A percentile compares a stretch with the other conserved stretches of the same genome.
phyloP scores from a whole-genome alignment of 1,284 basidiomycete species.

The Wallemia mellicola region DNA sequence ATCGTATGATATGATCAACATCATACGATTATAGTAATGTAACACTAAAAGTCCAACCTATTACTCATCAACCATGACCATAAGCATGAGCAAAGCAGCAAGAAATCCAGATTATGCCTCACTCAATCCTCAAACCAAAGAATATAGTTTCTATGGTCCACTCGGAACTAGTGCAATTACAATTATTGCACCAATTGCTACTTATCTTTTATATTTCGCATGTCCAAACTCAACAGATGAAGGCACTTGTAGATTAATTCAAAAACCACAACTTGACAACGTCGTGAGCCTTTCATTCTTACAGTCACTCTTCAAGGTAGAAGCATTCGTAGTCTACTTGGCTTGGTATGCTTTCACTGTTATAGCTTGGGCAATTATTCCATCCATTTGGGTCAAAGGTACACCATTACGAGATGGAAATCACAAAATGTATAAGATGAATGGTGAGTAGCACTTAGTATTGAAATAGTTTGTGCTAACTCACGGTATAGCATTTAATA shows the following conservation, averaged over 20 bases:
- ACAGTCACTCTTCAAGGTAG: constrained; percentile 43
- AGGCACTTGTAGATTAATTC: not conserved
- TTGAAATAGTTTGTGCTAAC: no score
- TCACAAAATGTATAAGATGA: constrained; percentile 69
- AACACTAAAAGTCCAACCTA: no score
- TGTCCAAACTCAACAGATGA: constrained; percentile 34
- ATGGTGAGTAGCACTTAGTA: no score
- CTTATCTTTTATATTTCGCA: constrained; percentile 53
- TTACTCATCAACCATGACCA: no score
- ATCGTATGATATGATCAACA: no score
- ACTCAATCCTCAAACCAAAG: no score
- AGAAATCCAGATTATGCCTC: no score
- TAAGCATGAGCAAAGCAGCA: no score
- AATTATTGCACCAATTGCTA: constrained; percentile 35
- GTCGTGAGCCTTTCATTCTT: constrained; percentile 24
- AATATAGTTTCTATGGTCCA: no score
- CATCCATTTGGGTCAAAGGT: constrained; percentile 61
- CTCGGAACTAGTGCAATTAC: constrained; percentile 40
- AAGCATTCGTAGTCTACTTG: constrained; percentile 44
- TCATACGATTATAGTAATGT: no score
- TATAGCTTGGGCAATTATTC: constrained; percentile 49
- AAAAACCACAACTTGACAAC: not conserved
- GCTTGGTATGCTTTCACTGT: constrained; percentile 76
- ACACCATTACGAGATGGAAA: constrained; percentile 43
- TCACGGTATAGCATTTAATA: constrained; percentile 74